phyloP scores from a whole-genome alignment of 371 early-diverging fungal genomes.

The Blakeslea trispora region DNA sequence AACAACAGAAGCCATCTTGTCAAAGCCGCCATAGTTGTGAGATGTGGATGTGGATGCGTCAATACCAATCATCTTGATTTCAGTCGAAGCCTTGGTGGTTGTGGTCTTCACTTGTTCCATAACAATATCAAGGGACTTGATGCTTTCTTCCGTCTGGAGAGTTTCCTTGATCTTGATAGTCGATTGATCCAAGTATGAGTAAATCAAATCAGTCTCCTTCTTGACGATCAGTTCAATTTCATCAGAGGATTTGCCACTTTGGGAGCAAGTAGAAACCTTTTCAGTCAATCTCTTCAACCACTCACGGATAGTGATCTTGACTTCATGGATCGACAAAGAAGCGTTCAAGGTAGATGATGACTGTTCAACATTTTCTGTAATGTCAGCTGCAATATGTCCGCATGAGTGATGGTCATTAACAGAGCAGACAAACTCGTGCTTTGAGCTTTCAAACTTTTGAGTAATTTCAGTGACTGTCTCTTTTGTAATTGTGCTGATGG shows the following conservation, averaged over 20 bases:
- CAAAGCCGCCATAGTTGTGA: slow-evolving; percentile 24
- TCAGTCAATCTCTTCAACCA: slow-evolving; percentile 31
- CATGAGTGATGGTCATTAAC: slow-evolving; percentile 15
- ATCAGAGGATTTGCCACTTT: slow-evolving; percentile 19
- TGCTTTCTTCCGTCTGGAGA: slow-evolving; percentile 24
- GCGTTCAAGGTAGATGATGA: slow-evolving; percentile 5
- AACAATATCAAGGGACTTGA: slow-evolving; percentile 15
- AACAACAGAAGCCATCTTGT: slow-evolving; percentile 30
- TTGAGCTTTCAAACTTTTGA: slow-evolving; percentile 24
- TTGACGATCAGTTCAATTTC: slow-evolving; percentile 27
- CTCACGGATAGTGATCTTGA: slow-evolving; percentile 28
- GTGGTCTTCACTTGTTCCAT: slow-evolving; percentile 25
- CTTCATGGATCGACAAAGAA: slow-evolving; percentile 28
- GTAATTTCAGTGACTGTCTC: slow-evolving; percentile 27
- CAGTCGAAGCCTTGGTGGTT: slow-evolving; percentile 20
- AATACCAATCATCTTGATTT: slow-evolving; percentile 27
- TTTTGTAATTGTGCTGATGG: slow-evolving; percentile 15
- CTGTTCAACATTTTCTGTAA: not conserved
- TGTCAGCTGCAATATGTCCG: slow-evolving; percentile 10
- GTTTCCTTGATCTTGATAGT: slow-evolving; percentile 23
- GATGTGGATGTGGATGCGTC: slow-evolving; percentile 9
- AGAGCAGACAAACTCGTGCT: slow-evolving; percentile 17
- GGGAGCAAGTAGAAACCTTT: slow-evolving; percentile 27
- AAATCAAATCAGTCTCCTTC: slow-evolving; percentile 18
- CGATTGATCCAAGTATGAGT: slow-evolving; percentile 24